Evolutionary conservation across 2,329 filamentous ascomycete species (phyloP), one percentile per base, ranked within the genome.

Genomic region (Botrytis aclada): DNA sequence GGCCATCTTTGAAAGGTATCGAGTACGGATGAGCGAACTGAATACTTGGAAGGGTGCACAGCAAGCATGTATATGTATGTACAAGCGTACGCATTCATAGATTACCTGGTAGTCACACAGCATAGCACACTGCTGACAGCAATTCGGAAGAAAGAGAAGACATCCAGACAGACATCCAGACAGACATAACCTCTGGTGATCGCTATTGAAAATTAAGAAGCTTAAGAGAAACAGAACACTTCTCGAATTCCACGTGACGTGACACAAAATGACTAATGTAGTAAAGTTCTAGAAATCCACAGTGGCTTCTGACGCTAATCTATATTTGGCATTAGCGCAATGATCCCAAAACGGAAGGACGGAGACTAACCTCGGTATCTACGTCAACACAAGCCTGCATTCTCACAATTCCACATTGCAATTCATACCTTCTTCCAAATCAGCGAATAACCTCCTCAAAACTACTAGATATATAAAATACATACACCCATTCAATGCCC

Each of bases 401-500:
- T n/a, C n/a, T 66, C 22, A 32, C 67, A 20, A 45, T 67, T 56
- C 20, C 47, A 43, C 41, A 63, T 45, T 18, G 32, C 69, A 41
- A 32, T n/a, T 60, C 51, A 6, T 29, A 54, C 39, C 47, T 47
- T 41, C 16, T 62, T n/a, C 22, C n/a, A 34, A 61, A 14, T 64
- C 54, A 47, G 39, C 45, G 34, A 41, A 43, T 41, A 54, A 29
- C 16, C 3, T n/a, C 18, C 25, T 29, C 6, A n/a, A 54, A n/a
- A 39, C n/a, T 29, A 29, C 29, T 54, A 7, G 1, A 54, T n/a
- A 70, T 63, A 29, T 10, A 6, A 29, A 63, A 41, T 12, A 51
- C 51, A 70, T 37, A 64, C 29, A 25, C 25, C 14, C 25, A 45
- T 64, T 74, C 66, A 75, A 80, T 80, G 78, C 74, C 39, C 51